These are phyloP conservation scores for Eucalyptus cladocalyx DNA, from an alignment of 345 rosid genomes.

Conservation along the genomic window DNA sequence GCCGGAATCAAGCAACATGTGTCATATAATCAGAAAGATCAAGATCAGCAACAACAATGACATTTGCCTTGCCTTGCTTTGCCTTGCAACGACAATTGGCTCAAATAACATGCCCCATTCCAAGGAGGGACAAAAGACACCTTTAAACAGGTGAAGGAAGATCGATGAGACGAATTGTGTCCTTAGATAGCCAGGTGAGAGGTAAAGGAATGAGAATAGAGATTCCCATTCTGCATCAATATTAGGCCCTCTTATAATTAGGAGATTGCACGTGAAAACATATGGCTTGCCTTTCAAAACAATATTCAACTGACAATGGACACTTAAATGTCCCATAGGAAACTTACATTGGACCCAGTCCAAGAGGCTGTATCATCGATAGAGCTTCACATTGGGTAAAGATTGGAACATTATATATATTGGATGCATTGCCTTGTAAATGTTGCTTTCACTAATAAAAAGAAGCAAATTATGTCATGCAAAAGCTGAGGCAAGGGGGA, in stretches of 20 bases:
- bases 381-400: not conserved
- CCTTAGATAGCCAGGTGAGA: not conserved
- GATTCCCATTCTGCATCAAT: not conserved
- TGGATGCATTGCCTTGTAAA: not conserved
- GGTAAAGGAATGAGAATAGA: not conserved
- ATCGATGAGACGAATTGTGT: not conserved
- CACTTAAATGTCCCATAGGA: not conserved
- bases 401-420: not conserved
- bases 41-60: not conserved
- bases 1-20: not conserved
- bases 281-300: not conserved
- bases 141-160: not conserved
- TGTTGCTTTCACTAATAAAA: not conserved
- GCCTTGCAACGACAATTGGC: not conserved
- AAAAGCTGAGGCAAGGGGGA: not conserved
- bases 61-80: not conserved
- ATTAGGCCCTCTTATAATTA: not conserved
- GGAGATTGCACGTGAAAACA: not conserved
- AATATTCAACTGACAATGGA: not conserved
- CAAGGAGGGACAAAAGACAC: not conserved
- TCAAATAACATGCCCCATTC: not conserved
- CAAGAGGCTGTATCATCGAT: not conserved
- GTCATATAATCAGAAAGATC: not conserved
- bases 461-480: not conserved
- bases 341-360: not conserved